A percentile compares a stretch with the other conserved stretches of the same genome.
These are phyloP conservation scores for Panaeolus cyanescens DNA, from an alignment of 768 basidiomycete species.

Conservation along the genomic window DNA sequence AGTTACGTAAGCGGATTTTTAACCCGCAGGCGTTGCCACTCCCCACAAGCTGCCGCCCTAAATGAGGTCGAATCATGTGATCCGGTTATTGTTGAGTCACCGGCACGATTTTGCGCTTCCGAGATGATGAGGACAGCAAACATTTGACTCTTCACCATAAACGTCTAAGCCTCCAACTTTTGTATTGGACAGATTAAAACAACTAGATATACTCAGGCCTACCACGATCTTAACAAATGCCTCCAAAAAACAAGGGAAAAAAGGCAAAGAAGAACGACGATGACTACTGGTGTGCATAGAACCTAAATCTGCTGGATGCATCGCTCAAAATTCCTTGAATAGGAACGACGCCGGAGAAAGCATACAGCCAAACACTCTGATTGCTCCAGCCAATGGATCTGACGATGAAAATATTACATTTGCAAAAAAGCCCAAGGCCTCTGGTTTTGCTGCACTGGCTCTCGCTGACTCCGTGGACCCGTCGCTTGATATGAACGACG, in stretches of 20 bases:
- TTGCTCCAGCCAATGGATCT: constrained; percentile 27
- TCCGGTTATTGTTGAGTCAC: background rate
- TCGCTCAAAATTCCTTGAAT: constrained; percentile 17
- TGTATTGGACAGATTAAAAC: background rate
- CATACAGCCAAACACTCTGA: constrained; percentile 41
- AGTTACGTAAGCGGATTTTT: no score
- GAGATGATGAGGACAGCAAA: background rate
- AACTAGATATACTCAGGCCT: background rate
- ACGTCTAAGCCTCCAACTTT: background rate
- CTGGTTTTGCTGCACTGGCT: constrained; percentile 54
- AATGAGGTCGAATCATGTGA: background rate
- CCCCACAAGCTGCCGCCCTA: no score
- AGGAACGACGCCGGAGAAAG: constrained; percentile 72
- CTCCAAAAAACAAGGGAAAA: constrained; percentile 78
- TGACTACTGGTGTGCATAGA: constrained; percentile 70
- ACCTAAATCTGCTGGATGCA: constrained; percentile 6
- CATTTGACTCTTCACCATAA: background rate
- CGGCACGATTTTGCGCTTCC: constrained; percentile 3
- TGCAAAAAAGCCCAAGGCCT: constrained; percentile 23
- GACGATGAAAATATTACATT: constrained; percentile 45
- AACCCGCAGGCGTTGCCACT: no score
- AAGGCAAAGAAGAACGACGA: constrained; percentile 84
- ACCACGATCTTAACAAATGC: constrained; percentile 34
- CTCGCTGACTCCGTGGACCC: constrained; percentile 46
- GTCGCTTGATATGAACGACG: constrained; percentile 45